Conservation (phyloP, 441 rosid genomes). For the Populus hybrid region DNA sequence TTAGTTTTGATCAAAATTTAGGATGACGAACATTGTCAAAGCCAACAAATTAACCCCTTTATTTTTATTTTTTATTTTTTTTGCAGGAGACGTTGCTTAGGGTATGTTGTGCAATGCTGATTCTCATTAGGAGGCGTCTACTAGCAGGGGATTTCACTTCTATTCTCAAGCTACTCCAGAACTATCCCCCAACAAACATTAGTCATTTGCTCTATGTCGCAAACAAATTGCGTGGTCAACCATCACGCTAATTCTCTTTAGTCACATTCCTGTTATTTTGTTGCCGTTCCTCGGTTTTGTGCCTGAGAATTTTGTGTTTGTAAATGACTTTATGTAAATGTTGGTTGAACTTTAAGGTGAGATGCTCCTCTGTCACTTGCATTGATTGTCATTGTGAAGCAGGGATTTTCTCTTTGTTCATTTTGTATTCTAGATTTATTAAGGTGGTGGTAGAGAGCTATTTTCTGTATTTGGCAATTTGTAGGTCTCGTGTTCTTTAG, state of each 20-base stretch:
- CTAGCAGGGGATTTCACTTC: conserved; percentile 97
- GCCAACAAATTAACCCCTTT: not conserved
- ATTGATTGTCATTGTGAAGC: not conserved
- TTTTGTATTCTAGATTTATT: conserved; percentile 7
- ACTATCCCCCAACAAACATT: conserved; percentile 86
- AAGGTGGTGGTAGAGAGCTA: not conserved
- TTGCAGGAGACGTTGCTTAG: conserved; percentile 88
- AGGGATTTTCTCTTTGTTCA: conserved; percentile 1
- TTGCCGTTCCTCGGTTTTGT: not conserved
- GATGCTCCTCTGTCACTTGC: not conserved
- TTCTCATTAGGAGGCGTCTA: conserved; percentile 76
- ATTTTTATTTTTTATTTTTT: not conserved
- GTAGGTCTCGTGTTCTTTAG: conserved; percentile 2
- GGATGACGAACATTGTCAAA: not conserved
- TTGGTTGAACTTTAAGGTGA: conserved; percentile 24
- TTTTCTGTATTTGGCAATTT: not conserved
- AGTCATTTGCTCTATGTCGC: conserved; percentile 91
- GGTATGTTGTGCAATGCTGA: conserved; percentile 92
- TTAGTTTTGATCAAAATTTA: not conserved
- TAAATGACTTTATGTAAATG: conserved; percentile 36
- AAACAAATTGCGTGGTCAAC: conserved; percentile 63
- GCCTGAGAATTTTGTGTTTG: conserved; percentile 19
- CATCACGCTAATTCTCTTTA: conserved; percentile 30
- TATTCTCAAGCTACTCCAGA: conserved; percentile 86
- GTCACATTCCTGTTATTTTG: conserved; percentile 2